Conservation (phyloP, 768 basidiomycete species). For the Trametes cubensis region DNA sequence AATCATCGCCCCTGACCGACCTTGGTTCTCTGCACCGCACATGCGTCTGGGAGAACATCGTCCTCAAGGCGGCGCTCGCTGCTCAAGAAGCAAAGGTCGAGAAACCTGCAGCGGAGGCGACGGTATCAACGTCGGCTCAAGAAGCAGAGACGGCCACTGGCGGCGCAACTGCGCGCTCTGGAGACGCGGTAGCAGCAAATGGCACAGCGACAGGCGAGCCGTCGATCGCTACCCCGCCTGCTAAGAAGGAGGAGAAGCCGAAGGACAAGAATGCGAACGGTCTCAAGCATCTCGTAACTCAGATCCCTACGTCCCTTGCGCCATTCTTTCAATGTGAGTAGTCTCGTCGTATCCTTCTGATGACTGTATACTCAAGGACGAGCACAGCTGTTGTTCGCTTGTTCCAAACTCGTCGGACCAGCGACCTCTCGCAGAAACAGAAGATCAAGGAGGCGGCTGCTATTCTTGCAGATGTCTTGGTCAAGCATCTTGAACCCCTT, state of each 20-base stretch:
- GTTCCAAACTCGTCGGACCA: constrained; percentile 79
- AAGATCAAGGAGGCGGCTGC: constrained; percentile 73
- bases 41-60: constrained; percentile 85
- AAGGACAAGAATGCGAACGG: constrained; percentile 71
- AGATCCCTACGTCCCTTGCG: constrained; percentile 71
- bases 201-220: constrained; percentile 29
- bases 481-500: constrained; percentile 64
- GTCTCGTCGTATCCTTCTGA: neutral
- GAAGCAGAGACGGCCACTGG: constrained; percentile 30
- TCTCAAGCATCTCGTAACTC: constrained; percentile 77
- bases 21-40: constrained; percentile 82
- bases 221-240: constrained; percentile 26
- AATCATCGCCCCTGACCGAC: constrained; percentile 59
- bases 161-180: constrained; percentile 32
- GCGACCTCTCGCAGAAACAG: constrained; percentile 74
- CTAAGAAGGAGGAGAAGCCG: constrained; percentile 46
- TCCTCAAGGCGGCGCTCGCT: constrained; percentile 63
- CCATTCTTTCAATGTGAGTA: constrained; percentile 85
- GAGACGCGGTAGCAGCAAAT: constrained; percentile 30
- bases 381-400: constrained; percentile 81
- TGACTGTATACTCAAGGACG: neutral
- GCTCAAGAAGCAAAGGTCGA: constrained; percentile 19
- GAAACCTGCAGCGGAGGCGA: constrained; percentile 11
- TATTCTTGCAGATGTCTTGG: constrained; percentile 70
- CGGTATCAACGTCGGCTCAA: neutral